Conservation (phyloP, 208 protist genomes). For the Leptomonas seymouri region DNA sequence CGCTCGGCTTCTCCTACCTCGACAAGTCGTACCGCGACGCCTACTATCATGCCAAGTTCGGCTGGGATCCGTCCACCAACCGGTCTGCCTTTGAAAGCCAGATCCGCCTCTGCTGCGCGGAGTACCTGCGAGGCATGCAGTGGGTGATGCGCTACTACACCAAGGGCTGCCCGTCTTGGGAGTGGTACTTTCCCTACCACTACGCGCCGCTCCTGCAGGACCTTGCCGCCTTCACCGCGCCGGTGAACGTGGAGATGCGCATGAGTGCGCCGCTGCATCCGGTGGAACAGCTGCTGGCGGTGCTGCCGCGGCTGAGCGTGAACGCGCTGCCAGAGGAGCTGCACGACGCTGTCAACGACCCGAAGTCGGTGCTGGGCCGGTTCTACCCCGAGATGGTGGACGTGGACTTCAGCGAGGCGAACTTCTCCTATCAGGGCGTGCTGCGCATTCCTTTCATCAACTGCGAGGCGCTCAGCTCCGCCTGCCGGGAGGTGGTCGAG, state of each 20-base stretch:
- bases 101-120: slow-evolving; percentile 66
- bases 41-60: slow-evolving; percentile 90
- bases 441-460: slow-evolving; percentile 90
- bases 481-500: slow-evolving; percentile 66
- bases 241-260: slow-evolving; percentile 73
- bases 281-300: slow-evolving; percentile 98
- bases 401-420: slow-evolving; percentile 97
- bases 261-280: slow-evolving; percentile 93
- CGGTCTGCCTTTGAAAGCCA: slow-evolving; percentile 66
- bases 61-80: slow-evolving; percentile 53
- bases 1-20: slow-evolving; percentile 83
- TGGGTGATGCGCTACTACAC: slow-evolving; percentile 99
- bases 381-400: slow-evolving; percentile 98
- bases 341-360: slow-evolving; percentile 91
- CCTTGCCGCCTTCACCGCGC: slow-evolving; percentile 59
- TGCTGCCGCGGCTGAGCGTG: slow-evolving; percentile 92
- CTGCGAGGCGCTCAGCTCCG: slow-evolving; percentile 50
- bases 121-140: slow-evolving; percentile 96
- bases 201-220: slow-evolving; percentile 98
- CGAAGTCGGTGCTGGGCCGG: slow-evolving; percentile 91
- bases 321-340: slow-evolving; percentile 91
- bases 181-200: slow-evolving; percentile 99
- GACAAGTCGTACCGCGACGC: slow-evolving; percentile 66
- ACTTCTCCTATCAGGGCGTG: slow-evolving; percentile 93
- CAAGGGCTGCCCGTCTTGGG: slow-evolving; percentile 96